Evolutionary conservation across 2,329 filamentous ascomycete genomes (phyloP).

Genomic region (Paraphoma chrysanthemicola): DNA sequence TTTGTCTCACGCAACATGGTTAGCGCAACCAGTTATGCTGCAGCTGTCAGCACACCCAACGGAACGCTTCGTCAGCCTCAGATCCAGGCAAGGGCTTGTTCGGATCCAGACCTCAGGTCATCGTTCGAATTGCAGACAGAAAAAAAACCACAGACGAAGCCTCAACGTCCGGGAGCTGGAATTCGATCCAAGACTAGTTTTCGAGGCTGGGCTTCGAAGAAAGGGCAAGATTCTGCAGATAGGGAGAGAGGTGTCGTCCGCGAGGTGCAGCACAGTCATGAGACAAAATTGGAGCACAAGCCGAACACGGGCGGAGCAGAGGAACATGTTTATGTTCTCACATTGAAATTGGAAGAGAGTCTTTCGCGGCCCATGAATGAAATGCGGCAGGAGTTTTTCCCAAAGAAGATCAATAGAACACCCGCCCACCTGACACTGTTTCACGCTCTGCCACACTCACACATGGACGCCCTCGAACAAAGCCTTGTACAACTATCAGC

Average conservation of each 20-base stretch:
- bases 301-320: conserved; percentile 43
- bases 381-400: conserved; percentile 52
- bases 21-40: conserved; percentile 24
- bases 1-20: conserved; percentile 11
- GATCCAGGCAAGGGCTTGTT: conserved; percentile 16
- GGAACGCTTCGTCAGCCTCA: conserved; percentile 17
- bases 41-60: conserved; percentile 26
- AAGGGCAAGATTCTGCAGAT: conserved; percentile 4
- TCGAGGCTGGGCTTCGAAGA: conserved; percentile 19
- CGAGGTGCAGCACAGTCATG: conserved; percentile 6
- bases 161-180: conserved; percentile 16
- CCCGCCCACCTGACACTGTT: conserved; percentile 55
- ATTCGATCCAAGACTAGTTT: conserved; percentile 21
- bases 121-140: conserved; percentile 11
- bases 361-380: conserved; percentile 49
- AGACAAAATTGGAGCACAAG: conserved; percentile 26
- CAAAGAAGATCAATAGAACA: conserved; percentile 51
- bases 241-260: conserved; percentile 12
- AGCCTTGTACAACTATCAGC: conserved; percentile 37
- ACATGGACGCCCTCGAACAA: conserved; percentile 44
- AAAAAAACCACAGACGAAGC: conserved; percentile 8
- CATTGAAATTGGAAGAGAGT: conserved; percentile 48
- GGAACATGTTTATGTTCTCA: conserved; percentile 52
- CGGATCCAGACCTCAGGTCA: conserved; percentile 14
- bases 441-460: conserved; percentile 53